These are phyloP conservation scores for Arthromyces matolae DNA, from an alignment of 768 basidiomycete species.

Conservation along the genomic window DNA sequence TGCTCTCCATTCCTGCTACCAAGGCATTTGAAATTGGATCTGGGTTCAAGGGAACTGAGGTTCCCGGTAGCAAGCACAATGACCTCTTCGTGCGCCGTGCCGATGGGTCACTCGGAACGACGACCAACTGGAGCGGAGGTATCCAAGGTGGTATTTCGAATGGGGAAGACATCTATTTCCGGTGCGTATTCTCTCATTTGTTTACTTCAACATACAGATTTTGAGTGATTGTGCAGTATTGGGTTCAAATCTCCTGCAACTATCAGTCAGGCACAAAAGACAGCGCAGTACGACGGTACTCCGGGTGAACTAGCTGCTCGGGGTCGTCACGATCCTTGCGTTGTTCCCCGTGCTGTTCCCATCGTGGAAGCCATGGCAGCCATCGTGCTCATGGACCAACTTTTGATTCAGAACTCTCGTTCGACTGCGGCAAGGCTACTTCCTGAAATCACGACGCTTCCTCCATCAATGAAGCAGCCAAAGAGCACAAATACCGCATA, in stretches of 20 bases:
- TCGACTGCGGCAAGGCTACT: constrained; percentile 69
- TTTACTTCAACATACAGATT: constrained; percentile 8
- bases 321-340: constrained; percentile 95
- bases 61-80: constrained; percentile 92
- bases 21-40: constrained; percentile 98
- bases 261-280: constrained; percentile 87
- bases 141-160: constrained; percentile 98
- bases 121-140: constrained; percentile 95
- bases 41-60: constrained; percentile 91
- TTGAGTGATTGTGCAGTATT: constrained; percentile 45
- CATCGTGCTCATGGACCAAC: constrained; percentile 90
- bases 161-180: constrained; percentile 96
- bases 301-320: constrained; percentile 84
- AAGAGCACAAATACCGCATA: constrained; percentile 16
- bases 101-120: constrained; percentile 75
- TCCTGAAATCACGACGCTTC: constrained; percentile 85
- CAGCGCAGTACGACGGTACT: constrained; percentile 92
- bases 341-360: constrained; percentile 94
- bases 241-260: constrained; percentile 99
- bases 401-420: constrained; percentile 87
- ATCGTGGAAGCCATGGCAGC: constrained; percentile 99
- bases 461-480: constrained; percentile 86
- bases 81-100: constrained; percentile 70
- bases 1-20: constrained; percentile 98
- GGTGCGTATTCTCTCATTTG: constrained; percentile 39